Evolutionary conservation across 768 basidiomycete species (phyloP), one percentile per base, ranked within the genome.

Genomic region (Crassisporium funariophilum): DNA sequence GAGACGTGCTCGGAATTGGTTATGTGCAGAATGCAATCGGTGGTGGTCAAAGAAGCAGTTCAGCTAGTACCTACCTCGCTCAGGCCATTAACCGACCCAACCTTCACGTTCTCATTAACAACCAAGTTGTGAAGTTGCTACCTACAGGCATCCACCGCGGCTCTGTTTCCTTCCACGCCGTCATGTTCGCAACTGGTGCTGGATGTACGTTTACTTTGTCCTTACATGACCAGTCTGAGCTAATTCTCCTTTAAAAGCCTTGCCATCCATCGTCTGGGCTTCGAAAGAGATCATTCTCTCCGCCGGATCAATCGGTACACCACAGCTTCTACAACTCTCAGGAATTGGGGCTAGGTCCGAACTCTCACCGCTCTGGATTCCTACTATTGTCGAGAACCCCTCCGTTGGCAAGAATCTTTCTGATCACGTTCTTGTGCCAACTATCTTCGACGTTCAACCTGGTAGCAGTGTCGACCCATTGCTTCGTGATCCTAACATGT

Each of bases 281-380:
- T 37, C 19, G 8, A 65, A 64, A 21, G 68, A 70, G 44, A 49
- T 68, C 31, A 56, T 70, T 21, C 54, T 70, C 2, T 68, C 64
- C 5, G 65, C 67, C 5, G 69, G 70, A 1, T 44, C 58, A 9
- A 49, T 70, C 24, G 59, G 56, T 4, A 69, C 66, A 1, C 65
- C 69, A 1, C 54, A 49, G 11, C 58, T 70, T 16, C 57, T 68
- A 4, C 35, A 65, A 22, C 54, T 62, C 11, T 66, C 64, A 4
- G 66, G 66, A 11, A 67, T 70, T 42, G 68, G 69, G 16, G 52
- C 64, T 21, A 24, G 46, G 7, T 43, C 45, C 3, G 31, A 24
- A 8, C 56, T 67, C 1, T 7, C 35, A 21, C n/a, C 44, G 1
- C 41, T 59, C 3, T 57, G 58, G 1, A 60, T 67, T 27, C 37